Evolutionary conservation across 768 basidiomycete species (phyloP).

Genomic region (Leccinum variicolor): DNA sequence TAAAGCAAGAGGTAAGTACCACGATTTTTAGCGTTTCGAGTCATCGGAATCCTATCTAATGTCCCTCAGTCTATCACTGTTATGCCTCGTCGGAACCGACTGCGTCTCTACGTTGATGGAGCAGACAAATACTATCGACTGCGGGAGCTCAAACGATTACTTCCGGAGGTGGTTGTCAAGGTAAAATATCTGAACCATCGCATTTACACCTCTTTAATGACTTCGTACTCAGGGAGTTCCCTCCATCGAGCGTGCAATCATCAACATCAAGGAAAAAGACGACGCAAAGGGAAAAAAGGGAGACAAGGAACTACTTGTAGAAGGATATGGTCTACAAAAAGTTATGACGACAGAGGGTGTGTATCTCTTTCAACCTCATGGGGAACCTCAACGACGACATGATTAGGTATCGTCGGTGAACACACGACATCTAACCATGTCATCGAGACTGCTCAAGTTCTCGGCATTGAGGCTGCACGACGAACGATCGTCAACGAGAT

Average conservation of each 20-base stretch:
- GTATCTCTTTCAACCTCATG: slow-evolving; percentile 7
- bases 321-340: slow-evolving; percentile 94
- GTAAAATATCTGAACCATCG: slow-evolving; percentile 33
- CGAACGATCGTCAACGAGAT: slow-evolving; percentile 95
- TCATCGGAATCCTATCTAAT: not conserved
- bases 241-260: slow-evolving; percentile 87
- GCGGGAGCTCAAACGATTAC: slow-evolving; percentile 78
- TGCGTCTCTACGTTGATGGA: slow-evolving; percentile 78
- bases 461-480: slow-evolving; percentile 98
- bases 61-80: slow-evolving; percentile 66
- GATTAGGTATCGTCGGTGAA: slow-evolving; percentile 83
- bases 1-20: slow-evolving; percentile 71
- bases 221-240: slow-evolving; percentile 63
- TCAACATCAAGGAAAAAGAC: slow-evolving; percentile 91
- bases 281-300: slow-evolving; percentile 77
- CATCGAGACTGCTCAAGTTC: slow-evolving; percentile 90
- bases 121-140: slow-evolving; percentile 79
- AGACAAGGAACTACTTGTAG: slow-evolving; percentile 90
- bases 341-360: slow-evolving; percentile 96
- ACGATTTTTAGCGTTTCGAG: not conserved
- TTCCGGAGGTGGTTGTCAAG: slow-evolving; percentile 90
- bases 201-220: not conserved
- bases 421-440: slow-evolving; percentile 95
- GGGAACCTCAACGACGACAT: not conserved
- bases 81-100: slow-evolving; percentile 67